phyloP scores from a whole-genome alignment of 345 rosid species.

The Anastatica hierochuntica region DNA sequence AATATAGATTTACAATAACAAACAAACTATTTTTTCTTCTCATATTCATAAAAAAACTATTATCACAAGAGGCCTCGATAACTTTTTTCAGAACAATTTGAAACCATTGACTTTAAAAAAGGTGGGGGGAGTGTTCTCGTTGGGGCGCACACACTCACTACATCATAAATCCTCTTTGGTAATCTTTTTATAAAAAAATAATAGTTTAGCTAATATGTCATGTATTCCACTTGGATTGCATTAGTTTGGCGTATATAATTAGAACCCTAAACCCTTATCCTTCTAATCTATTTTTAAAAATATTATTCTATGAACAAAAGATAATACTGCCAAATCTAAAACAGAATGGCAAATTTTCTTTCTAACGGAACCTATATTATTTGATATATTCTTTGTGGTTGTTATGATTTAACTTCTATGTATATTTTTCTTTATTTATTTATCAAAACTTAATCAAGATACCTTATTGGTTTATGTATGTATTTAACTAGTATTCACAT shows the following conservation, averaged over 20 bases:
- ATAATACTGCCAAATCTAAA: slow-evolving; percentile 4
- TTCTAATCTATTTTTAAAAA: not conserved
- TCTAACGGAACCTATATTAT: slow-evolving; percentile 7
- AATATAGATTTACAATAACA: not conserved
- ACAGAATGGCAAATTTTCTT: not conserved
- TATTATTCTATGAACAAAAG: not conserved
- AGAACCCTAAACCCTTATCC: slow-evolving; percentile 17
- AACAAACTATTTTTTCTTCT: too few relatives aligned
- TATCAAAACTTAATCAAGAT: not conserved
- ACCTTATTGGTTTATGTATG: not conserved
- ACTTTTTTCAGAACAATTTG: not conserved
- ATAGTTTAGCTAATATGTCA: slow-evolving; percentile 9
- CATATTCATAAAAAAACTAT: not conserved
- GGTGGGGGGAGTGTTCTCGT: slow-evolving; percentile 22
- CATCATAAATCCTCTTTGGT: not conserved
- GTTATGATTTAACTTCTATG: not conserved
- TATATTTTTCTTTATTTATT: not conserved
- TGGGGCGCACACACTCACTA: slow-evolving; percentile 23
- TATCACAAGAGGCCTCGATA: not conserved
- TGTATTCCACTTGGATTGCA: slow-evolving; percentile 27
- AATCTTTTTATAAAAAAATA: not conserved
- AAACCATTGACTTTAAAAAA: slow-evolving; percentile 24
- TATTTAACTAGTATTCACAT: not conserved
- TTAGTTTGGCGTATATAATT: too few relatives aligned
- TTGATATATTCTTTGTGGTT: not conserved